Conservation (phyloP, 2,329 filamentous ascomycete species). For the Fusarium marasasianum region DNA sequence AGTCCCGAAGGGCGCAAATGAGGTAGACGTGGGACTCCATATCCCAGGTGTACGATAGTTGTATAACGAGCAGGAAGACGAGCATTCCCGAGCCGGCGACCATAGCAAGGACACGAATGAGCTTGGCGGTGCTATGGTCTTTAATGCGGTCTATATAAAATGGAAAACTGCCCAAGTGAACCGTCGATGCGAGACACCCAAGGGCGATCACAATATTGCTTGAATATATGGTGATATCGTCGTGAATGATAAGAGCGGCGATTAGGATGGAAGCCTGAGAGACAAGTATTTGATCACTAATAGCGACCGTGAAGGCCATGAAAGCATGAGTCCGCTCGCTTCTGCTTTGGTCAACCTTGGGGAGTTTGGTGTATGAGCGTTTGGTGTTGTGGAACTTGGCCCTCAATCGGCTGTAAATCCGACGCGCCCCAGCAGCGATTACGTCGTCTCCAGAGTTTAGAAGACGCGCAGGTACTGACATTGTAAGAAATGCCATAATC, state of each 20-base stretch:
- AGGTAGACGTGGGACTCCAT: background rate
- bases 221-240: background rate
- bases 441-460: background rate
- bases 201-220: background rate
- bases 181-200: background rate
- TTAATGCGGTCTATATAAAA: background rate
- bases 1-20: background rate
- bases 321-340: background rate
- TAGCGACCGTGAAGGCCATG: background rate
- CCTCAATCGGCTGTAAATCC: rapidly evolving
- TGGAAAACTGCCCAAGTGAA: background rate
- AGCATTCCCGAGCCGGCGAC: background rate
- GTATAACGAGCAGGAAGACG: background rate
- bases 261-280: background rate
- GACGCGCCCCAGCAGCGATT: background rate
- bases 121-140: background rate
- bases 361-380: rapidly evolving
- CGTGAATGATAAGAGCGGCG: background rate
- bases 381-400: background rate
- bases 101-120: background rate
- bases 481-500: background rate
- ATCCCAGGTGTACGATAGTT: background rate
- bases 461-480: background rate
- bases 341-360: background rate
- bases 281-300: background rate